Base-by-base conservation (phyloP, 768 basidiomycete species). In the Russula foetens region DNA sequence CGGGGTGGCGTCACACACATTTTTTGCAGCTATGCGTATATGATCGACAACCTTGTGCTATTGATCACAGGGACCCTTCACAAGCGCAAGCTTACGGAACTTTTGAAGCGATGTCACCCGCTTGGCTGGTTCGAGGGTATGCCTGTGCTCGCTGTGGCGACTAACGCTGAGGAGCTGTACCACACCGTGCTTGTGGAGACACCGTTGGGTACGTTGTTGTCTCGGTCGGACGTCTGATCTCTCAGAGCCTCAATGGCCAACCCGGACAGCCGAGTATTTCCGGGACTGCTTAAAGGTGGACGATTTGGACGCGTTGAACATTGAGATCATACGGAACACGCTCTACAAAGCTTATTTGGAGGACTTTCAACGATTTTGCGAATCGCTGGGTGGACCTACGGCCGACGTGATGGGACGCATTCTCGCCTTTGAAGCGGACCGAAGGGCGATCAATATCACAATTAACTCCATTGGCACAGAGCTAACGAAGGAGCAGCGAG, bases 1-100 rank as follows among this genome's bases (percentile, higher is more conserved):
- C 31, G 9, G 35, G 53, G 65, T 60, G 41, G 48, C 33, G 21
- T 46, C 39, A 19, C 17, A 7, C 39, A 17, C 17, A 19, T 41
- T 45, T 29, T 23, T 31, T 28, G 54, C 73, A 97, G 94, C 47
- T 97, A 97, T 72, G 93, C 85, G 31, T 99, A 98, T 75, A 99
- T 99, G 97, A 98, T 99, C 70, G 97, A 99, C 83, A 99, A 99
- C 72, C 90, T 99, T 69, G 87, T 99, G 60, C 81, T 99, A 55
- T 81, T 99, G 69, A 99, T 98, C 63, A 95, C 97, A 17, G 97
- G 97, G 23, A 98, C 96, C 0, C 75, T 99, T 35, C 95, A 98
- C 69, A 95, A 98, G 74, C 82, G 97, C 59, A 96, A 98, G 72
- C 98, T 96, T 2, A 92, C 97, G 66, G 97, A 99, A 71, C 83